Base-by-base conservation (phyloP, 176 grass and related monocot species). In the Puccinellia tenuiflora region DNA sequence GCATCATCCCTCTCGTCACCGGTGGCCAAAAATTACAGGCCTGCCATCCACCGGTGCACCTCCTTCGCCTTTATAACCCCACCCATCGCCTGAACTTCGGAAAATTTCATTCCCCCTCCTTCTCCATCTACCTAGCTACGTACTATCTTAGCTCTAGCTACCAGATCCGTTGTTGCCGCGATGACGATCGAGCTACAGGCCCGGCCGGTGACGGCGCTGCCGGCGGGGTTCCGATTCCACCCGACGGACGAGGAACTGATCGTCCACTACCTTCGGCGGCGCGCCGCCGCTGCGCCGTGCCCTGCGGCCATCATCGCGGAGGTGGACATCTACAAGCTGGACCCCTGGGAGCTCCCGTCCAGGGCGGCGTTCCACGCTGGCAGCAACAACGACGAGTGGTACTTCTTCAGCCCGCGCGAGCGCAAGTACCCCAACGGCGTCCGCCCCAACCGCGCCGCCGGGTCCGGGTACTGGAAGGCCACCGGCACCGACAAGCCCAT, bases 401-500 rank as follows among this genome's bases (percentile, higher is more conserved):
- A 90, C 57, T 90, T 90, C 88, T 90, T 90, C 79, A 90, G 88
- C 79, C 84, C 88, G 2, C 69, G 88, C 16, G 88, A 90, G 8
- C 88, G 88, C 46, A 90, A 90, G 79, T 90, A 90, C 66, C 88
- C 88, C 35, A 90, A 90, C 74, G 88, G 88, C 28, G 73, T 86
- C 12, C 83, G 88, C 0, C 88, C 88, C 65, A 90, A 90, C 84
- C 88, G 88, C 53, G 65, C 88, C 26, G 88, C 88, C 64, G 88
- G 65, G 0, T 90, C 88, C 1, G 88, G 88, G 13, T 98, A 98
- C 82, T 98, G 96, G 96, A 98, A 98, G 85, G 96, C 96, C 55
- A 98, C 96, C 7, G 96, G 96, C 20, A 98, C 92, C 13, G 96
- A 98, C 84, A 98, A 93, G 87, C 85, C 96, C 43, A 93, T 98